Conservation (phyloP, 805 yeast species). For the Ogataea haglerorum region DNA sequence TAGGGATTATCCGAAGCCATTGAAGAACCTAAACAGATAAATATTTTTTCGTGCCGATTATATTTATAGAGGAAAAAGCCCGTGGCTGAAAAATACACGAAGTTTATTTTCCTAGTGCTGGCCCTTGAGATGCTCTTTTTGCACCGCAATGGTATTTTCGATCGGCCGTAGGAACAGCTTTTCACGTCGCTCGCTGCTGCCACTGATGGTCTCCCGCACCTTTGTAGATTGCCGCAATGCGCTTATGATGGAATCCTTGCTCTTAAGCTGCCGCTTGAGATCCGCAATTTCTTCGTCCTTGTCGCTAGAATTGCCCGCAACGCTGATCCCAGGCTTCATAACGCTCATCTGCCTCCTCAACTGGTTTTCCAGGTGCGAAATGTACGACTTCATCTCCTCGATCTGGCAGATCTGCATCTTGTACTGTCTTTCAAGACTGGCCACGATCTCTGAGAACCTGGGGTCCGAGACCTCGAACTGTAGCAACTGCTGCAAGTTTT, state of each 20-base stretch:
- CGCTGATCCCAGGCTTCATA: not conserved
- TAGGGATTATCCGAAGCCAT: slow-evolving; percentile 26
- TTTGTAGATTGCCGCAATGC: slow-evolving; percentile 66
- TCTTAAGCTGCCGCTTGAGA: slow-evolving; percentile 56
- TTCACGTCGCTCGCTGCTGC: slow-evolving; percentile 2
- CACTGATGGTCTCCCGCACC: slow-evolving; percentile 42
- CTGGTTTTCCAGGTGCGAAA: slow-evolving; percentile 55
- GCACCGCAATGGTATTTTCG: slow-evolving; percentile 15
- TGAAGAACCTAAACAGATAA: slow-evolving; percentile 8
- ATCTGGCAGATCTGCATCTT: slow-evolving; percentile 47
- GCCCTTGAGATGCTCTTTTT: slow-evolving; percentile 5
- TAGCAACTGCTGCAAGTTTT: slow-evolving; percentile 56
- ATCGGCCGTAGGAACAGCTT: slow-evolving; percentile 19
- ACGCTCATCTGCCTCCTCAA: slow-evolving; percentile 40
- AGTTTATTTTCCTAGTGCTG: not conserved
- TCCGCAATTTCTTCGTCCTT: slow-evolving; percentile 68
- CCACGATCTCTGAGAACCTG: slow-evolving; percentile 39
- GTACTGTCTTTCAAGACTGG: slow-evolving; percentile 47
- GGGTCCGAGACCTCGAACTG: slow-evolving; percentile 36
- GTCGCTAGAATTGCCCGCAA: slow-evolving; percentile 30
- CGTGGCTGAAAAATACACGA: slow-evolving; percentile 2
- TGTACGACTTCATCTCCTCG: slow-evolving; percentile 59
- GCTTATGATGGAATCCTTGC: slow-evolving; percentile 75
- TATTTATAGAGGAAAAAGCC: not conserved
- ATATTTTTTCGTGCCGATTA: slow-evolving; percentile 6